Base-by-base conservation (phyloP, 192 early-diverging fungal species). In the Spizellomyces punctatus region DNA sequence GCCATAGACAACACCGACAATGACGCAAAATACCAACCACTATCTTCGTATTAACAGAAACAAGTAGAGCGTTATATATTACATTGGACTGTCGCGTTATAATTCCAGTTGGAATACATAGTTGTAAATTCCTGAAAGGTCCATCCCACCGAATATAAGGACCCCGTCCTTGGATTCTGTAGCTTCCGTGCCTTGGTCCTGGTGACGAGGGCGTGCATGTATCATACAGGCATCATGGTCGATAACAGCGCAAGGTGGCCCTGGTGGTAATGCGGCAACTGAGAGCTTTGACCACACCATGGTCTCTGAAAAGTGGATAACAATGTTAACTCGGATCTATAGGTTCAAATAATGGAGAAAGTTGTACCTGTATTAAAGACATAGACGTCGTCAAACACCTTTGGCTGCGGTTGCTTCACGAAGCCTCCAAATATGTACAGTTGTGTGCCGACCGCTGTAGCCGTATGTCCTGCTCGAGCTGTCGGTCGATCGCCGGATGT, bases 131-230 rank as follows among this genome's bases (percentile, higher is more conserved):
- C 70, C 70, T 22, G 16, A 8, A 5, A 72, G 46, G 49, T 77
- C 69, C 76, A 77, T 77, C 1, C 76, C 76, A 12, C 70, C 76
- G 46, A 76, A 76, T 0, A 76, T 47, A 8, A 76, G 36, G 12
- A 76, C 16, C 7, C 69, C 42, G 59, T 44, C 17, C n/a, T 27
- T 71, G 46, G 12, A 14, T 12, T 2, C 64, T 0, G 12, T 22
- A 61, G 19, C 59, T 61, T n/a, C n/a, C n/a, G 14, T 42, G 21
- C 14, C 12, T 19, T 42, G n/a, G 27, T 36, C 27, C 3, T 36
- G 36, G 12, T 5, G 22, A 52, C 16, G 42, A 65, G 16, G 46
- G 64, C 12, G 2, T n/a, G 22, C 44, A 43, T 43, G 16, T 5
- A 14, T 44, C 19, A 58, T 10, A 42, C 75, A 76, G 2, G 69